Conservation (phyloP, 345 rosid species). For the Anacardium occidentale region DNA sequence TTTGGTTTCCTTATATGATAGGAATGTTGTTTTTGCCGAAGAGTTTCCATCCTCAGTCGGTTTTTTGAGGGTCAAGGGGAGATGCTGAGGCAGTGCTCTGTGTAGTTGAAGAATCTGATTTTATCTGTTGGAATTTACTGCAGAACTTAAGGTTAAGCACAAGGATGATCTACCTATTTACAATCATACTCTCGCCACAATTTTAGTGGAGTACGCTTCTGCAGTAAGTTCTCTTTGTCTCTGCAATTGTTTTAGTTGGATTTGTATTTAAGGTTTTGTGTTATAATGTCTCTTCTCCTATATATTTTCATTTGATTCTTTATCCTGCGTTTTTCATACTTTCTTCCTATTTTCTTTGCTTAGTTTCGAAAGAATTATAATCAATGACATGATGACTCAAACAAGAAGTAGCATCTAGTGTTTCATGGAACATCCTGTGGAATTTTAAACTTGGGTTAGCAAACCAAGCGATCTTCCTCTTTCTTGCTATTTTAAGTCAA, state of each 20-base stretch:
- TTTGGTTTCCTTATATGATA: no score
- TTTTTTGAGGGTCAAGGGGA: neutral
- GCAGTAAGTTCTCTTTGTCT: conserved; percentile 54
- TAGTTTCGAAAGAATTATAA: neutral
- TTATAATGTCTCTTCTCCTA: neutral
- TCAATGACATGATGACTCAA: neutral
- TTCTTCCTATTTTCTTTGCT: neutral
- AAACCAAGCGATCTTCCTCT: neutral
- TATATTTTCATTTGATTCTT: neutral
- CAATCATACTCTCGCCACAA: conserved; percentile 80
- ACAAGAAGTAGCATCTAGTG: conserved; percentile 2
- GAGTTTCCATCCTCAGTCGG: no score
- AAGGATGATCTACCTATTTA: conserved; percentile 38
- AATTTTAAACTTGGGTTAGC: neutral
- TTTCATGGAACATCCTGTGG: neutral
- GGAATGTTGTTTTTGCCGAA: no score
- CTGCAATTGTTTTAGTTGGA: neutral
- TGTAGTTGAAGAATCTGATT: neutral
- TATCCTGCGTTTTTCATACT: no score
- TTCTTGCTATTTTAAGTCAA: neutral
- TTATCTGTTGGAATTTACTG: neutral
- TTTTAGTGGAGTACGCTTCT: conserved; percentile 88
- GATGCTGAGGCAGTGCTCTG: no score
- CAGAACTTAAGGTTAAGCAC: conserved; percentile 53
- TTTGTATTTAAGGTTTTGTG: neutral